Base-by-base conservation (phyloP, 768 basidiomycete species). In the Naganishia vishniacii region DNA sequence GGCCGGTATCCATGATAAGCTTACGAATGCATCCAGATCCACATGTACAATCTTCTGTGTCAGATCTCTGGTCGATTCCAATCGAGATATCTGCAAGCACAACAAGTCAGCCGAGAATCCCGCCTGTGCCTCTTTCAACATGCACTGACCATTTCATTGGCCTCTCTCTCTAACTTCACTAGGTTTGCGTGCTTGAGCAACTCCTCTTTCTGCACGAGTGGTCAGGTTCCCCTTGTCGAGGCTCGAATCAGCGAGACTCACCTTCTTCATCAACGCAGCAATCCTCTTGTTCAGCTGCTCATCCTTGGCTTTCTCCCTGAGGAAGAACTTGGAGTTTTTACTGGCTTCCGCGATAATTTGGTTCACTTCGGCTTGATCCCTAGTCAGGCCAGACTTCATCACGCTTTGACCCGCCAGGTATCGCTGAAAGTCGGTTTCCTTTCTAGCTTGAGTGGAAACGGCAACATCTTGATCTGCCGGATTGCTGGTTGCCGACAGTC, bases 231-330 rank as follows among this genome's bases (percentile, higher is more conserved):
- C 85, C 25, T 84, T 81, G 66, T 82, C 37, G 12, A 8, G 6
- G 32, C 26, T 11, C 16, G 8, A 12, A 2, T 9, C 28, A 12
- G 41, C n/a, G 32, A 3, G 25, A 59, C 74, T 31, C 25, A 78
- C 77, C 66, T 71, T 82, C 66, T 83, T 83, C 60, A 90, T 77
- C 37, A 91, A 84, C 71, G 80, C 84, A 49, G 82, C 78, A 61
- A 97, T 91, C 68, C 86, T 83, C 63, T 84, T 82, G 0, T 87
- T 90, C 48, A 95, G 78, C 56, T 89, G 88, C 68, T 85, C 86
- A 76, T 97, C 91, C 73, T 89, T 92, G 72, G 84, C 83, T 75
- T 89, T 91, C 80, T 95, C 91, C 68, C 93, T 91, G 84, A 89
- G 70, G 67, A 66, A 64, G 42, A 61, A 97, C 78, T 91, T 91